Conservation (phyloP, 108 stramenopile species). For the Skeletonema tropicum region DNA sequence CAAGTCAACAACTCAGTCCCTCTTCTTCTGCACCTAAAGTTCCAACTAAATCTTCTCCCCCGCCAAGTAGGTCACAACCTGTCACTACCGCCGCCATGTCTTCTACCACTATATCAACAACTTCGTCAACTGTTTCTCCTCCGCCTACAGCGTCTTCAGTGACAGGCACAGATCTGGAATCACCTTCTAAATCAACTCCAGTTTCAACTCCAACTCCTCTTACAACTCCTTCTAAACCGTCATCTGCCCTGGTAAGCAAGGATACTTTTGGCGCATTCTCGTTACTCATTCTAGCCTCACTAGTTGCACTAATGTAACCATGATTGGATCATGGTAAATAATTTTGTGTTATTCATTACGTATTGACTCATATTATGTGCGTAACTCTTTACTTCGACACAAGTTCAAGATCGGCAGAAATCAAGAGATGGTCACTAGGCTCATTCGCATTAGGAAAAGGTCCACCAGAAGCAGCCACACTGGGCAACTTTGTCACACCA, state of each 20-base stretch:
- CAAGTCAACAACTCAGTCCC: no score
- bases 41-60: no score
- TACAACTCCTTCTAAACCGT: neutral
- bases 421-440: conserved; percentile 87
- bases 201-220: no score
- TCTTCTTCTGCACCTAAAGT: no score
- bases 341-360: neutral
- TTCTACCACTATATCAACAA: no score
- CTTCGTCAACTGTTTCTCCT: no score
- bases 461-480: conserved; percentile 57
- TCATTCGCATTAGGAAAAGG: conserved; percentile 75
- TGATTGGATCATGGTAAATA: neutral
- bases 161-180: no score
- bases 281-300: neutral
- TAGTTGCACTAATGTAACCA: neutral
- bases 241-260: neutral
- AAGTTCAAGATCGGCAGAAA: conserved; percentile 72
- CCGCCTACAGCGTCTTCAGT: no score
- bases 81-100: no score
- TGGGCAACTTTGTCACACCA: conserved; percentile 45
- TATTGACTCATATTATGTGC: neutral
- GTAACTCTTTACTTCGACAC: neutral
- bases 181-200: no score
- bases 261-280: neutral
- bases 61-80: no score